These are phyloP conservation scores for Fusarium sp. DNA, from an alignment of 2,329 filamentous ascomycete genomes.

Conservation along the genomic window DNA sequence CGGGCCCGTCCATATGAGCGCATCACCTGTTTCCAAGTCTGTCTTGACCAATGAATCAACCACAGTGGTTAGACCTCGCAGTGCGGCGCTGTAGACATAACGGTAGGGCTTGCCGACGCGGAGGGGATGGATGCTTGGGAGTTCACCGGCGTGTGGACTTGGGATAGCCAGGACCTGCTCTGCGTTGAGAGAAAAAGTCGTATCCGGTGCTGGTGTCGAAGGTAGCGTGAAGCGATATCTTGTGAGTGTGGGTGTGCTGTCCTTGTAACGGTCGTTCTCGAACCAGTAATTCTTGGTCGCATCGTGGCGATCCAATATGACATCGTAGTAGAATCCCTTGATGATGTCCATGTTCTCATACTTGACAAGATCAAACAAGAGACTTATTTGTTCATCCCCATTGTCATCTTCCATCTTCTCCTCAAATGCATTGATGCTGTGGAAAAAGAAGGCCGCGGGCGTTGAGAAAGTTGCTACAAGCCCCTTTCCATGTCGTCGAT, in stretches of 20 bases:
- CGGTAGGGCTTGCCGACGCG: constrained; percentile 67
- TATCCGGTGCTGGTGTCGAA: constrained; percentile 26
- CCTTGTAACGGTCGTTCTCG: constrained; percentile 56
- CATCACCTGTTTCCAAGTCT: constrained; percentile 67
- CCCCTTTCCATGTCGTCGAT: constrained; percentile 72
- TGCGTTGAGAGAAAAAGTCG: constrained; percentile 36
- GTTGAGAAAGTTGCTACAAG: constrained; percentile 78
- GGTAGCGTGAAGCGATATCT: constrained; percentile 61
- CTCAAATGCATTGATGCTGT: constrained; percentile 83
- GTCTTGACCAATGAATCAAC: constrained; percentile 75
- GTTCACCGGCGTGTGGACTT: constrained; percentile 69
- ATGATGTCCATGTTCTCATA: constrained; percentile 76
- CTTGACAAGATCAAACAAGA: constrained; percentile 75
- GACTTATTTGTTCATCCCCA: constrained; percentile 54
- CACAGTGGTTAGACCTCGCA: constrained; percentile 70
- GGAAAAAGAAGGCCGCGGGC: constrained; percentile 81
- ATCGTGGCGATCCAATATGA: constrained; percentile 68
- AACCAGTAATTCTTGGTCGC: constrained; percentile 60
- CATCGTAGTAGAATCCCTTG: constrained; percentile 76
- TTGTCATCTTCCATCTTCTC: constrained; percentile 59
- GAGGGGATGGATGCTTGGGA: constrained; percentile 74
- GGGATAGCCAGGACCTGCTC: constrained; percentile 61
- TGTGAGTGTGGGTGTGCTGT: constrained; percentile 55
- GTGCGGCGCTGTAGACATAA: constrained; percentile 71
- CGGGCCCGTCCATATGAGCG: constrained; percentile 68